Base-by-base conservation (phyloP, 2,329 filamentous ascomycete species). In the Aspergillus ochraceus region DNA sequence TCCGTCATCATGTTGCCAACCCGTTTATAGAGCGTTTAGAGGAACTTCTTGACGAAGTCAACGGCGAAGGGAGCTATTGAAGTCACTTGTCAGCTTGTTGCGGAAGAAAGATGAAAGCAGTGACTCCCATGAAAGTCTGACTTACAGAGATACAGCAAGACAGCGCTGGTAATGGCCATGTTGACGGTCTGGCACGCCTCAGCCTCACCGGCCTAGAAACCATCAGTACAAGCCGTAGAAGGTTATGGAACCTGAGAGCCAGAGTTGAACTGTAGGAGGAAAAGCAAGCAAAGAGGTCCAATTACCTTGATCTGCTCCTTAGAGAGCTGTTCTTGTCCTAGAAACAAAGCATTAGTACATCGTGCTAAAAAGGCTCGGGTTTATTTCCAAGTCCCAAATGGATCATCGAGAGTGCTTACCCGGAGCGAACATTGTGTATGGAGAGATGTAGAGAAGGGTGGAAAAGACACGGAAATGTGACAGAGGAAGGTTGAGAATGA, bases 91-190 rank as follows among this genome's bases (percentile, higher is more conserved):
- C 12, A 36, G 32, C 12, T 12, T 36, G 32, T 12, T 36, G 19
- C 11, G 32, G 32, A 6, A 2, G 11, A 36, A 17, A 36, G 32
- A 11, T 12, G 32, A 17, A 36, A 17, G 14, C 12, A 14, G 11
- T 36, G 32, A 36, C 4, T 14, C 11, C 11, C 24, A n/a, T n/a
- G 14, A 42, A 12, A 36, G 17, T 3, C 30, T 2, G 47, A 70
- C 85, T 64, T 81, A 88, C 86, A 87, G 54, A 88, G 79, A 75
- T 88, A 88, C 53, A 88, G 80, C 29, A 86, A 73, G 54, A 84
- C 72, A 66, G 83, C 84, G 57, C 82, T 80, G 49, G 79, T 78
- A 60, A 83, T 71, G 53, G 83, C 84, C 71, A 79, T 79, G 71
- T 83, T 81, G 67, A 88, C 77, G 49, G 84, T 84, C 65, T 79